Percentiles rank a stretch among this genome's conserved stretches.
Conservation (phyloP, 345 rosid genomes). For the Pugionium cornutum region DNA sequence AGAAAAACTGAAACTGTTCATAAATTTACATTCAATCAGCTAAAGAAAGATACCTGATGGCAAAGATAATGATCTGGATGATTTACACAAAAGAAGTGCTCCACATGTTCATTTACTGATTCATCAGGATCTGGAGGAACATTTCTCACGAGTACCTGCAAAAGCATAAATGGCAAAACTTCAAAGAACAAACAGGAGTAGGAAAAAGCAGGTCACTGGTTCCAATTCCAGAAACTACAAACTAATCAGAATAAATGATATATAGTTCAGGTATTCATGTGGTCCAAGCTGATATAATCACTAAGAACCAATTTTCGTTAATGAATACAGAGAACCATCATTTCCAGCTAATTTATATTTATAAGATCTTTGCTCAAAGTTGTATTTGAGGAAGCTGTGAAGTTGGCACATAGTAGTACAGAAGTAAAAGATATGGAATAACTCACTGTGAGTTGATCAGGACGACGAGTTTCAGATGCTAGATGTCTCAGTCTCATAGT, state of each 20-base stretch:
- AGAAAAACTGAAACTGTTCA: slow-evolving; percentile 13
- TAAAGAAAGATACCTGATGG: slow-evolving; percentile 66
- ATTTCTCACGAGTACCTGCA: slow-evolving; percentile 91
- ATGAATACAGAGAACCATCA: background rate
- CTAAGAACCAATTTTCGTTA: background rate
- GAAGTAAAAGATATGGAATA: slow-evolving; percentile 1
- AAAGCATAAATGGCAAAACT: background rate
- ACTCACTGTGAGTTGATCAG: slow-evolving; percentile 92
- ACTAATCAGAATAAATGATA: background rate
- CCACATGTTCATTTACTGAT: slow-evolving; percentile 85
- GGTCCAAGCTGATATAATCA: background rate
- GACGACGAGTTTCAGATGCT: slow-evolving; percentile 79
- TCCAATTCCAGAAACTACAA: background rate
- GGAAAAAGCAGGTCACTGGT: background rate
- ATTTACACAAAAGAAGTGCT: slow-evolving; percentile 94
- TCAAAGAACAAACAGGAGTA: slow-evolving; percentile 13
- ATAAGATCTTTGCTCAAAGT: background rate
- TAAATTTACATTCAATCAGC: background rate
- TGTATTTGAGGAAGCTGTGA: background rate
- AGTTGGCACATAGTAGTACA: background rate
- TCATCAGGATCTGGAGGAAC: slow-evolving; percentile 98
- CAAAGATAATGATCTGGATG: slow-evolving; percentile 85
- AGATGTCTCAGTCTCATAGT: slow-evolving; percentile 71
- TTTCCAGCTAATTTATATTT: background rate
- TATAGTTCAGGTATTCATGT: too few species aligned